Evolutionary conservation across 306 rosid genomes (phyloP).

Genomic region (Trifolium dubium): DNA sequence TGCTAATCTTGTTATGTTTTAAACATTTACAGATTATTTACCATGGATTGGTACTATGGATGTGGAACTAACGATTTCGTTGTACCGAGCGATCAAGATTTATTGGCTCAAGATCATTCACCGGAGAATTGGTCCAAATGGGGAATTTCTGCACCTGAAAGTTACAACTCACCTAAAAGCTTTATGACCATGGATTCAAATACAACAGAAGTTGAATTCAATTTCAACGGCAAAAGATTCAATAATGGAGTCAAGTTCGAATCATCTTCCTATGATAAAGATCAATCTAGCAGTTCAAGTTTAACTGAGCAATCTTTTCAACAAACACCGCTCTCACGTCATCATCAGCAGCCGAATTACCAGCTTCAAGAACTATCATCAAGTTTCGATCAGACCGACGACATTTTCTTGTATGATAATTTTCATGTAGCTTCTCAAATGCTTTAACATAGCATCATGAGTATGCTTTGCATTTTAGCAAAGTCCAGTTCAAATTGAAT

Average conservation of each 20-base stretch:
- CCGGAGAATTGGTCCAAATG: constrained; percentile 71
- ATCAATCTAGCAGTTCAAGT: constrained; percentile 62
- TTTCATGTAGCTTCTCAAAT: constrained; percentile 48
- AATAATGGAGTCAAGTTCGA: constrained; percentile 52
- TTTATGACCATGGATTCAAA: constrained; percentile 43
- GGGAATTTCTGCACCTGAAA: constrained; percentile 58
- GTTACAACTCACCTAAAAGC: constrained; percentile 45
- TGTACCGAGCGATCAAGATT: constrained; percentile 55
- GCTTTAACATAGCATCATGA: constrained; percentile 48
- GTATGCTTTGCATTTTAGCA: constrained; percentile 45
- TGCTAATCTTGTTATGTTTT: constrained; percentile 31
- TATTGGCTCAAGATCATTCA: constrained; percentile 62
- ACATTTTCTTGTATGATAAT: constrained; percentile 74
- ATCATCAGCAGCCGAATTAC: constrained; percentile 45
- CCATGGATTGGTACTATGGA: constrained; percentile 73
- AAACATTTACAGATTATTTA: constrained; percentile 44
- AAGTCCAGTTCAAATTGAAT: constrained; percentile 53
- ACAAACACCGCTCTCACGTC: constrained; percentile 41
- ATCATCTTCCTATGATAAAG: constrained; percentile 51
- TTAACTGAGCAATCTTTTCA: constrained; percentile 54
- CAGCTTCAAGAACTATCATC: constrained; percentile 61
- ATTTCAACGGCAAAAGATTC: constrained; percentile 47
- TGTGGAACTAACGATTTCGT: constrained; percentile 53
- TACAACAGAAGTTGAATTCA: constrained; percentile 43
- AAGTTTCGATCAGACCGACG: constrained; percentile 62